These are phyloP conservation scores for Penicillium digitatum DNA, from an alignment of 2,329 filamentous ascomycete species.

Conservation along the genomic window DNA sequence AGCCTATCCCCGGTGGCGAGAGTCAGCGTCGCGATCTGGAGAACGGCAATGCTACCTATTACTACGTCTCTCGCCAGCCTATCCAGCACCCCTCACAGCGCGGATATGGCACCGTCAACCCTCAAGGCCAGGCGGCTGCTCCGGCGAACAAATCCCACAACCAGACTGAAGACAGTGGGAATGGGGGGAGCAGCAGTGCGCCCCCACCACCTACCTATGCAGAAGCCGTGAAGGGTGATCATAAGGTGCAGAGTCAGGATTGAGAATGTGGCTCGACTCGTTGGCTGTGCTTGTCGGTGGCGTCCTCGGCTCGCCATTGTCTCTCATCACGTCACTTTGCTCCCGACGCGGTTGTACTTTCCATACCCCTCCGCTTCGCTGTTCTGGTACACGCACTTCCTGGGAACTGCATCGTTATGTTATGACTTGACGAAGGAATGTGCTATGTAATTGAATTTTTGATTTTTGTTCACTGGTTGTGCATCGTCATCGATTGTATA, in stretches of 20 bases:
- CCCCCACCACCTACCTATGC: constrained; percentile 74
- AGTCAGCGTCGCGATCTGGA: constrained; percentile 38
- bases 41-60: constrained; percentile 63
- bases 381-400: background rate
- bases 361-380: background rate
- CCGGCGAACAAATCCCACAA: constrained; percentile 19
- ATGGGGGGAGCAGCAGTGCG: constrained; percentile 31
- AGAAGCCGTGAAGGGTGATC: constrained; percentile 81
- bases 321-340: background rate
- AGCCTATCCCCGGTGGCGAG: constrained; percentile 57
- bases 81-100: constrained; percentile 29
- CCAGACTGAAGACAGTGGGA: constrained; percentile 20
- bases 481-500: background rate
- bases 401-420: constrained; percentile 6
- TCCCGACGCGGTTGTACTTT: background rate
- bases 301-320: background rate
- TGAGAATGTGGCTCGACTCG: constrained; percentile 31
- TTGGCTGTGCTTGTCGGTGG: background rate
- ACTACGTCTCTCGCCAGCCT: constrained; percentile 61
- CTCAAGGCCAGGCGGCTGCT: constrained; percentile 20
- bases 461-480: constrained; percentile 2
- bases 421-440: constrained; percentile 25
- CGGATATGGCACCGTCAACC: constrained; percentile 42
- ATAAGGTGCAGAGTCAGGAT: constrained; percentile 76
- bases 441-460: constrained; percentile 13